These are phyloP conservation scores for Phytophthora boehmeriae DNA, from an alignment of 352 stramenopile genomes.

Conservation along the genomic window DNA sequence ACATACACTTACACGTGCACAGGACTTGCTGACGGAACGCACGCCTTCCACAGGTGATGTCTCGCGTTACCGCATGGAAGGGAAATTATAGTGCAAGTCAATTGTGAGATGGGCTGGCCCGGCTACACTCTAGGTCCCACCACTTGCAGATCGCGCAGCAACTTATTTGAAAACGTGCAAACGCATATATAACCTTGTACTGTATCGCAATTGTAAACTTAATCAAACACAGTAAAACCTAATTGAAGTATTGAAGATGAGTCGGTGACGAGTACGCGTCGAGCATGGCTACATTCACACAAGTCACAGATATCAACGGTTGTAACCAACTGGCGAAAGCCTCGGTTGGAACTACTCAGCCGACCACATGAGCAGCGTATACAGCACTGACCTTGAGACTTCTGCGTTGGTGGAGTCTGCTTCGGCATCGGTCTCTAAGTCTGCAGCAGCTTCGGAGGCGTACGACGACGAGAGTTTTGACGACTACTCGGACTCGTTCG, in stretches of 20 bases:
- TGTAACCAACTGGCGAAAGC: no score
- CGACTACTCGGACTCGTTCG: conserved; percentile 61
- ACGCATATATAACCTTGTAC: no score
- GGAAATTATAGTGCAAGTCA: neutral
- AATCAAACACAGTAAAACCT: neutral
- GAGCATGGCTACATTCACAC: neutral
- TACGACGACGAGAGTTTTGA: conserved; percentile 57
- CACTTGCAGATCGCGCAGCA: neutral
- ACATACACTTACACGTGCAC: no score
- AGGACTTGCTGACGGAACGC: neutral
- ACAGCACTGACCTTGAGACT: conserved; percentile 26
- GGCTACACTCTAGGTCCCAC: neutral
- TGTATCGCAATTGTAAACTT: neutral
- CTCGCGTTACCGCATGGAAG: neutral
- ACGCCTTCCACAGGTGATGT: neutral
- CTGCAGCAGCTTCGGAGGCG: conserved; percentile 4
- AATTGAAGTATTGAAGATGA: neutral
- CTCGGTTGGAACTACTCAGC: neutral
- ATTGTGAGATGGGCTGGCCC: conserved; percentile 1
- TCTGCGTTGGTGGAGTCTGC: conserved; percentile 7
- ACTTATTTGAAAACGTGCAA: neutral
- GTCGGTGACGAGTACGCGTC: neutral
- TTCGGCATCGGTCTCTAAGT: neutral
- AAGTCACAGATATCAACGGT: no score
- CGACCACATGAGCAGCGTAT: conserved; percentile 16